A percentile compares a stretch with the other conserved stretches of the same genome.
Evolutionary conservation across 495 filamentous ascomycete genomes (phyloP).

Genomic region (Aspergillus sclerotiicarbonarius): DNA sequence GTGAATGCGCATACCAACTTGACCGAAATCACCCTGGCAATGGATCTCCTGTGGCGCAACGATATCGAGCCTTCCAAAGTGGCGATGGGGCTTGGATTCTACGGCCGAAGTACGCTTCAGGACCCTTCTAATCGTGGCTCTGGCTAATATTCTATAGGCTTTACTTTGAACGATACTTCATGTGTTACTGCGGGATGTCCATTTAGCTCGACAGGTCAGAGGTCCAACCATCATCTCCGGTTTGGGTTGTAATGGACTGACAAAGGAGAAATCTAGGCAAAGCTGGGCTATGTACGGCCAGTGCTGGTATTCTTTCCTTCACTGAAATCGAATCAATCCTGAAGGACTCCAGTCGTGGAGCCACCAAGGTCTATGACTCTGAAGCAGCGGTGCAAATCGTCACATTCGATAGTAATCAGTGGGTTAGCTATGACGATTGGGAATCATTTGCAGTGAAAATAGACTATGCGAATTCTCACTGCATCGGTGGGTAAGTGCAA

Average conservation of each 20-base stretch:
- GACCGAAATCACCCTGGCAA: constrained; percentile 34
- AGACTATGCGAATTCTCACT: constrained; percentile 35
- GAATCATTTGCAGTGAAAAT: constrained; percentile 41
- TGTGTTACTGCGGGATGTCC: constrained; percentile 35
- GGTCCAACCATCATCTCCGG: too few species aligned
- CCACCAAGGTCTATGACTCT: constrained; percentile 8
- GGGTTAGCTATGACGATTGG: constrained; percentile 48
- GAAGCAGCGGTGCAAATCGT: constrained; percentile 35
- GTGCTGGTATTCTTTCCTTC: constrained; percentile 20
- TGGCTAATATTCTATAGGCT: constrained; percentile 9
- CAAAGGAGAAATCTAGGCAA: too few species aligned
- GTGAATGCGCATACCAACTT: constrained; percentile 38
- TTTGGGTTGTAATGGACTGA: too few species aligned
- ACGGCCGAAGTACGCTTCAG: constrained; percentile 25
- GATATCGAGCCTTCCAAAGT: constrained; percentile 32
- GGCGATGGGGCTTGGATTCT: constrained; percentile 44
- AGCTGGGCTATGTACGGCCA: constrained; percentile 35
- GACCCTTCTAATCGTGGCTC: too few species aligned
- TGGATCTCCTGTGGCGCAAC: constrained; percentile 42
- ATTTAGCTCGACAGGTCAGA: constrained; percentile 21
- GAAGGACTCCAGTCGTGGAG: neutral
- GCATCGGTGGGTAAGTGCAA: constrained; percentile 17
- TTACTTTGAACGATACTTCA: constrained; percentile 30
- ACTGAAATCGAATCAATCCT: constrained; percentile 21
- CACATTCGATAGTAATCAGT: constrained; percentile 40